Evolutionary conservation across 2,329 filamentous ascomycete species (phyloP).

Genomic region (Talaromyces sp.): DNA sequence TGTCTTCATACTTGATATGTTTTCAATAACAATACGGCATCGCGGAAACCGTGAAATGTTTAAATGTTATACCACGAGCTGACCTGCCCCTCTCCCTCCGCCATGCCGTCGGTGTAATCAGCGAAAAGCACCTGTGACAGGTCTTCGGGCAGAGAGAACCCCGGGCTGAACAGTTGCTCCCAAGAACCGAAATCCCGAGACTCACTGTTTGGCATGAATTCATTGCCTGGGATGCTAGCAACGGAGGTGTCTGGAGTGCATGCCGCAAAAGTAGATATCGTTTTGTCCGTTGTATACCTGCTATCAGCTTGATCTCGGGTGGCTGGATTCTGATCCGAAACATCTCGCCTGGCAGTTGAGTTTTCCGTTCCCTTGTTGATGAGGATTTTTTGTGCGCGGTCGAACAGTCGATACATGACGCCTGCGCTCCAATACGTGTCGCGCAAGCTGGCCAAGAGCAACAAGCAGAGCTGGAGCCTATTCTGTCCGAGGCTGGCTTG

Average conservation of each 20-base stretch:
- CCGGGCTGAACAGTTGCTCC: not conserved
- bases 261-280: not conserved
- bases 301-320: not conserved
- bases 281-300: not conserved
- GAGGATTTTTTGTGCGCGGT: not conserved
- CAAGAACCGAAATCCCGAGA: not conserved
- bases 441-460: not conserved
- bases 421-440: slow-evolving; percentile 2
- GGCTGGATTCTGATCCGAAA: not conserved
- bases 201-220: not conserved
- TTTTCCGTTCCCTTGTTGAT: not conserved
- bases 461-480: not conserved
- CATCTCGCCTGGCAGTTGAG: not conserved
- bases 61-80: not conserved
- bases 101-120: not conserved
- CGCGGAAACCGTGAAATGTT: not conserved
- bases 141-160: not conserved
- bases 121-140: not conserved
- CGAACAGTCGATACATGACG: slow-evolving; percentile 3
- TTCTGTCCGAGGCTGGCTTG: not conserved
- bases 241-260: not conserved
- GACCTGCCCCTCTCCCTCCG: not conserved
- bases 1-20: too few species aligned
- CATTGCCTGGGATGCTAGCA: not conserved
- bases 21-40: too few species aligned